Conservation (phyloP, 305 asterid genomes). For the Solanum hybrid region DNA sequence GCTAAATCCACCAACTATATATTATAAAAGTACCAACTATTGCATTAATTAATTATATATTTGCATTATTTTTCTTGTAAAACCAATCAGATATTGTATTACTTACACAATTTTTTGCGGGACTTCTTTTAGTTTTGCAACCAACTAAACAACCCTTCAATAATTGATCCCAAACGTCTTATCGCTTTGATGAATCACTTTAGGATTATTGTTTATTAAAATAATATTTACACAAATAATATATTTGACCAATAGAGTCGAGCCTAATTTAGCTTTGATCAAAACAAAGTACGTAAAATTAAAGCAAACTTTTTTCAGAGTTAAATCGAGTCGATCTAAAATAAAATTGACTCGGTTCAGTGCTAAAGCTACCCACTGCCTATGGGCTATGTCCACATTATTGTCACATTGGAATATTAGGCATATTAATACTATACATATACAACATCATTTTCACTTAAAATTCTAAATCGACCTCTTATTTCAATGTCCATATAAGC, state of each 20-base stretch:
- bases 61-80: not conserved
- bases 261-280: not conserved
- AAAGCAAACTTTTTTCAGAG: not conserved
- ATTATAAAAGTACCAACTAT: not conserved
- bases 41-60: too few species aligned
- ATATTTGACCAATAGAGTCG: not conserved
- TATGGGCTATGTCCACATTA: not conserved
- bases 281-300: not conserved
- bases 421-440: not conserved
- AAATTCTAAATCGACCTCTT: not conserved
- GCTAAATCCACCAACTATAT: not conserved
- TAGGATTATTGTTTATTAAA: not conserved
- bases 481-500: not conserved
- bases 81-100: not conserved
- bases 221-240: not conserved
- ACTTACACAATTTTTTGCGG: not conserved
- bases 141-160: not conserved
- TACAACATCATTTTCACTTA: not conserved
- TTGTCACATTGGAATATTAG: not conserved
- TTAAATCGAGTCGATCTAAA: not conserved
- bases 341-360: not conserved
- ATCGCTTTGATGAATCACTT: not conserved
- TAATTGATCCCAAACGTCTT: too few species aligned
- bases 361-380: not conserved
- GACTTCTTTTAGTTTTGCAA: not conserved